These are phyloP conservation scores for Purshia tridentata DNA, from an alignment of 306 rosid genomes.

Conservation along the genomic window DNA sequence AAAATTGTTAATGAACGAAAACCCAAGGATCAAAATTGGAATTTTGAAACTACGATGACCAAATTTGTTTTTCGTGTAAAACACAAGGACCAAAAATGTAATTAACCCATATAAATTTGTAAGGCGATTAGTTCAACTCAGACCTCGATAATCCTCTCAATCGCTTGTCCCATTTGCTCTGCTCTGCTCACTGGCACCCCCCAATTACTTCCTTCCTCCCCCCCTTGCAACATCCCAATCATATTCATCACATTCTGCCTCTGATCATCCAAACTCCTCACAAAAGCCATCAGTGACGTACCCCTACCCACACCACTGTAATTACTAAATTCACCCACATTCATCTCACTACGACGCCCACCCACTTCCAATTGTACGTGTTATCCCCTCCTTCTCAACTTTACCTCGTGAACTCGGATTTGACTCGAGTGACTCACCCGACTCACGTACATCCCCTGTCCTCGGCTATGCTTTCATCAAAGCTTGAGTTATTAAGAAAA, in stretches of 20 bases:
- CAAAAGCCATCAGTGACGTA: slow-evolving; percentile 15
- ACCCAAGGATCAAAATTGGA: too few species aligned
- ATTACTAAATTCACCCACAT: not conserved
- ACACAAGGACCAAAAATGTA: too few species aligned
- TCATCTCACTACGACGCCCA: not conserved
- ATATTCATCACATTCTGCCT: slow-evolving; percentile 20
- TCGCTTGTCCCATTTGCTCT: slow-evolving; percentile 26
- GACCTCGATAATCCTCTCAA: slow-evolving; percentile 30
- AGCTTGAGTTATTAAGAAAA: too few species aligned
- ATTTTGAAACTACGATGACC: too few species aligned
- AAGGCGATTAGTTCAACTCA: too few species aligned
- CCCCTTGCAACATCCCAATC: slow-evolving; percentile 24
- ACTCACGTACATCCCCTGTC: slow-evolving; percentile 21
- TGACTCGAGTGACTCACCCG: slow-evolving; percentile 11
- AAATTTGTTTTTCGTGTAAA: too few species aligned
- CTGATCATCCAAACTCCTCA: slow-evolving; percentile 36
- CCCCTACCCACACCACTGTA: not conserved
- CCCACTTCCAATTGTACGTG: not conserved
- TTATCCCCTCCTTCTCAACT: not conserved
- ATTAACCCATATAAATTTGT: too few species aligned
- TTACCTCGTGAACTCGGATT: slow-evolving; percentile 3
- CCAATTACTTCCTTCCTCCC: not conserved
- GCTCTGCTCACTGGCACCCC: slow-evolving; percentile 24
- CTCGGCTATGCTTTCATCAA: too few species aligned
- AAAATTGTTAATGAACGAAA: too few species aligned